Base-by-base conservation (phyloP, 345 rosid species). In the Camelina neglecta region DNA sequence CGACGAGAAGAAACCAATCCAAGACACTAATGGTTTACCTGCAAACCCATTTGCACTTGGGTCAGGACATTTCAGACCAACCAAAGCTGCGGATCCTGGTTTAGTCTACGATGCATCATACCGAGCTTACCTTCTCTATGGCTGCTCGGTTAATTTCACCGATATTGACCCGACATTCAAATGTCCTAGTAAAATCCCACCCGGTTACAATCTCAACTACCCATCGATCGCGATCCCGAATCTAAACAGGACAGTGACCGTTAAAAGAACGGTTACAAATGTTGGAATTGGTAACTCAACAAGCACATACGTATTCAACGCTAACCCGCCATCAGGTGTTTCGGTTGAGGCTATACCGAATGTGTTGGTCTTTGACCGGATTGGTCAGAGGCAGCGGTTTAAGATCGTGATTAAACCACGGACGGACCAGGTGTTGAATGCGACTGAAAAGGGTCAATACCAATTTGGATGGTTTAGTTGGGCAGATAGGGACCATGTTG, bases 391-490 rank as follows among this genome's bases (percentile, higher is more conserved):
- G 86, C 78, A 64, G 64, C 82, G 88, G 69, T 93, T 93, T 79
- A 83, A 64, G 4, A 49, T 91, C 10, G 70, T 75, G 13, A 50
- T 93, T n/a, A 69, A 15, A 48, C 79, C 64, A 33, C 3, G 16
- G 18, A 48, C 26, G 61, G 13, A 36, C 12, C 31, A 31, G 4
- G 21, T 1, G 57, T 10, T 53, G 9, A 68, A 79, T 38, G 42
- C 5, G 26, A 11, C 53, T 61, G 74, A 65, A 36, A 80, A 67
- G 71, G 81, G 79, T 67, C 83, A 64, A 5, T 91, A 87, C 78
- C 85, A 41, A 21, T 90, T 91, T 65, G 98, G 98, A 21, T 88
- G 87, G 93, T 93, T 82, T 64, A 82, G 81, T 65, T 93, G 96
- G 97, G 69, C 69, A 20, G 88, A 91, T 75, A 78, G 80, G 4